A percentile compares a stretch with the other conserved stretches of the same genome.
Conservation (phyloP, 139 green algal species). For the Micractinium conductrix region DNA sequence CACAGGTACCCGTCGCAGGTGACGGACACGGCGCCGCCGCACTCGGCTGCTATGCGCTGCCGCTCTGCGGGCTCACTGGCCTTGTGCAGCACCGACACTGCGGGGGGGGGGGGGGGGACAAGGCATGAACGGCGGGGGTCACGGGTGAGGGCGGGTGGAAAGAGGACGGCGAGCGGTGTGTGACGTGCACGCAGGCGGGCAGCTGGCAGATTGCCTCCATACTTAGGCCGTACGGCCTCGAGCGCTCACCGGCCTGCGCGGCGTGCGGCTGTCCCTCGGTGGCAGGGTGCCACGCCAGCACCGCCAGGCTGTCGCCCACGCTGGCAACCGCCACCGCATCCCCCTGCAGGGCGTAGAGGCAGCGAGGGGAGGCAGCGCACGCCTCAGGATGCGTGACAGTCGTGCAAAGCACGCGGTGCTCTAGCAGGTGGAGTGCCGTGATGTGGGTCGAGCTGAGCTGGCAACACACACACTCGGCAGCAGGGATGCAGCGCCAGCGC, state of each 20-base stretch:
- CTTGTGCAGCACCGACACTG: slow-evolving; percentile 28
- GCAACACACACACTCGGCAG: too few relatives aligned
- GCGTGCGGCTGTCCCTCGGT: slow-evolving; percentile 8
- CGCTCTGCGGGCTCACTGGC: slow-evolving; percentile 17
- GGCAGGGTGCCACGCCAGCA: slow-evolving; percentile 62
- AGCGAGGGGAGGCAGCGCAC: neutral
- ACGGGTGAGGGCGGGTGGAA: neutral
- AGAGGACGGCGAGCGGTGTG: neutral
- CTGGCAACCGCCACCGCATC: slow-evolving; percentile 55
- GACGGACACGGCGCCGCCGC: neutral
- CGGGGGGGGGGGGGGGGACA: neutral
- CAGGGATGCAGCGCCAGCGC: too few relatives aligned
- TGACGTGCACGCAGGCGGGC: neutral
- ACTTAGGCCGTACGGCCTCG: neutral
- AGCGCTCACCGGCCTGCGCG: neutral
- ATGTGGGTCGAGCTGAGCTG: neutral
- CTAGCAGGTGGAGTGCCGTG: neutral
- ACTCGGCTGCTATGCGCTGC: slow-evolving; percentile 14
- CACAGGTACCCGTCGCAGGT: slow-evolving; percentile 60
- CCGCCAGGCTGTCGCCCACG: slow-evolving; percentile 69
- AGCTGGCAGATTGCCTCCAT: neutral
- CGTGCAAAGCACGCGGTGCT: too few relatives aligned
- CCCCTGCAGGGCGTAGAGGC: neutral
- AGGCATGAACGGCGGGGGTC: neutral
- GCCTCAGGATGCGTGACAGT: too few relatives aligned